phyloP scores from a whole-genome alignment of 495 filamentous ascomycete genomes.

The Hypoxylon cercidicola region DNA sequence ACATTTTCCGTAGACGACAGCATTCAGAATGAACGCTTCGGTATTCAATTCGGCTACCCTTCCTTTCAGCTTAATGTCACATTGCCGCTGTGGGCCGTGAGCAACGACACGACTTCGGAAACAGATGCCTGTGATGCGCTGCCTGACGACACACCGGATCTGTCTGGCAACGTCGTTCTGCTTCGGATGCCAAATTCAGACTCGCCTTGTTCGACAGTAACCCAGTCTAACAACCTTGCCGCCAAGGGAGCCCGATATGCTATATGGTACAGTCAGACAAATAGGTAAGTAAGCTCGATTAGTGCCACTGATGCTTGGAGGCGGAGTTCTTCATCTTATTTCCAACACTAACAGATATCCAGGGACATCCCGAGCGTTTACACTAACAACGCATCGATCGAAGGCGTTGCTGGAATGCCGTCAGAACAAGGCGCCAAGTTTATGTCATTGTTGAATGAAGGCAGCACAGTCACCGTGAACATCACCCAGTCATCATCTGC shows the following conservation, averaged over 20 bases:
- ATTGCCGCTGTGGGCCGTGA: conserved; percentile 56
- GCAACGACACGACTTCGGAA: conserved; percentile 52
- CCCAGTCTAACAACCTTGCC: conserved; percentile 56
- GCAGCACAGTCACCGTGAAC: conserved; percentile 47
- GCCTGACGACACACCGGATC: conserved; percentile 54
- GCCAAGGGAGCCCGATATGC: conserved; percentile 62
- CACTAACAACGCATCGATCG: conserved; percentile 25
- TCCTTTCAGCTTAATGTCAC: conserved; percentile 44
- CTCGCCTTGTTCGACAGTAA: conserved; percentile 52
- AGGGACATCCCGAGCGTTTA: conserved; percentile 40
- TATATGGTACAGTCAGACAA: conserved; percentile 53
- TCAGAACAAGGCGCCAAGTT: conserved; percentile 51
- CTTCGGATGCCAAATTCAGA: conserved; percentile 54
- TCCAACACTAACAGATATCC: conserved; percentile 41
- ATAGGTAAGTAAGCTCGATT: background rate
- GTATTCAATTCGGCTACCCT: conserved; percentile 46
- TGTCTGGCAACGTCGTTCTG: conserved; percentile 58
- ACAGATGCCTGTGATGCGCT: conserved; percentile 56
- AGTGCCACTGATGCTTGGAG: no score
- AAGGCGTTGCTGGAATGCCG: conserved; percentile 49
- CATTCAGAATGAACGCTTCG: conserved; percentile 36
- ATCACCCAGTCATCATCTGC: conserved; percentile 49
- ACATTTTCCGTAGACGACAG: conserved; percentile 39
- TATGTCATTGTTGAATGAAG: conserved; percentile 46
- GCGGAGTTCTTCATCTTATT: background rate